Base-by-base conservation (phyloP, 108 stramenopile species). In the Pseudonitzschia delicatissima region DNA sequence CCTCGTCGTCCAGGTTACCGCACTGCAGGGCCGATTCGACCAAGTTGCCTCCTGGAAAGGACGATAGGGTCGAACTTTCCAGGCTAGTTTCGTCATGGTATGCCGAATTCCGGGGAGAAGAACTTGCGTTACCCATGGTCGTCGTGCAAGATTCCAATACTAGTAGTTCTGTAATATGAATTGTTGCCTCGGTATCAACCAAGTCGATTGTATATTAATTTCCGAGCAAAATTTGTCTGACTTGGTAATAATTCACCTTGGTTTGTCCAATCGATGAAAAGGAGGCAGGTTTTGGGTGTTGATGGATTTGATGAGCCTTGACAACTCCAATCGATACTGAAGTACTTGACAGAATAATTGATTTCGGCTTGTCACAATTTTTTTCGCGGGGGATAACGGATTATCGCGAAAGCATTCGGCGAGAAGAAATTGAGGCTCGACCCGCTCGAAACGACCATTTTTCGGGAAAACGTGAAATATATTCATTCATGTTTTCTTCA, bases 11-110 rank as follows among this genome's bases (percentile, higher is more conserved):
- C 39, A 71, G 39, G 29, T 57, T 64, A 8, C 70, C 70, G 27
- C 70, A 71, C 9, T 35, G 40, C 26, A 71, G 51, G 42, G 64
- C 60, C 13, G 53, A 31, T 21, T 71, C 70, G 59, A 77, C 61
- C 45, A 77, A 36, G 20, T 69, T 69, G 9, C 65, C 62, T 23
- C 76, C 76, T 15, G 76, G 69, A 59, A 77, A 77, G 33, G 60
- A 49, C n/a, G 29, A 26, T 32, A 45, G 34, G 17, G 28, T 57
- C 12, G 60, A 48, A 49, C 42, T 60, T 4, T 27, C 21, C 18
- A 33, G 29, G 15, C 13, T n/a, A 18, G 9, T 5, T 3, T 34
- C 17, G 26, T 11, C 53, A 15, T 34, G 13, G 32, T 55, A 33
- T 15, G 15, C 15, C 40, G 40, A 42, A n/a, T n/a, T 33, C 2